Conservation (phyloP, 305 asterid genomes). For the Solanum hybrid region DNA sequence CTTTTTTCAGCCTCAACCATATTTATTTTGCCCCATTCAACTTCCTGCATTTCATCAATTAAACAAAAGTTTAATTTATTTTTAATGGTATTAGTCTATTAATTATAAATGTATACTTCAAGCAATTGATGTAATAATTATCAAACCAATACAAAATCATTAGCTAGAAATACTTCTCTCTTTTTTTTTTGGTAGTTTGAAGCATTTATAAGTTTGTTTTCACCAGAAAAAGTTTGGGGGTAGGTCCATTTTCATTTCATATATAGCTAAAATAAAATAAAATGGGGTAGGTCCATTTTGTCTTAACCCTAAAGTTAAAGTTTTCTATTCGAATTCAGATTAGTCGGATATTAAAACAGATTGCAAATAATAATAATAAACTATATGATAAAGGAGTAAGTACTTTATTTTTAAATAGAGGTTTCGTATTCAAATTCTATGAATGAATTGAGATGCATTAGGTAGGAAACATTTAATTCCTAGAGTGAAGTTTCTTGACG, state of each 20-base stretch:
- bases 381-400: neutral
- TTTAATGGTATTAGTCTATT: neutral
- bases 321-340: fast-evolving
- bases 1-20: constrained; percentile 87
- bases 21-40: constrained; percentile 65
- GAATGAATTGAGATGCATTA: neutral
- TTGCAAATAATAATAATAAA: fast-evolving
- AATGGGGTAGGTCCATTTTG: neutral
- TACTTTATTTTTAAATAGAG: neutral
- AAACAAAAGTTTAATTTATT: neutral
- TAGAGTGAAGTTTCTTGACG: fast-evolving
- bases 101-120: neutral
- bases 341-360: fast-evolving
- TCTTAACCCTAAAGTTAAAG: neutral
- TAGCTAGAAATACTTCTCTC: neutral
- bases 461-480: neutral
- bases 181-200: neutral
- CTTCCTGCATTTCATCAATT: constrained; percentile 34
- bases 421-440: neutral
- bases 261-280: neutral
- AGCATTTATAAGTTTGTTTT: neutral
- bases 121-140: neutral
- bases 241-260: neutral
- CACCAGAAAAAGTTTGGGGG: neutral
- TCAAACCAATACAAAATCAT: too few relatives aligned